Conservation (phyloP, 2,329 filamentous ascomycete genomes). For the Laburnicola sp. region DNA sequence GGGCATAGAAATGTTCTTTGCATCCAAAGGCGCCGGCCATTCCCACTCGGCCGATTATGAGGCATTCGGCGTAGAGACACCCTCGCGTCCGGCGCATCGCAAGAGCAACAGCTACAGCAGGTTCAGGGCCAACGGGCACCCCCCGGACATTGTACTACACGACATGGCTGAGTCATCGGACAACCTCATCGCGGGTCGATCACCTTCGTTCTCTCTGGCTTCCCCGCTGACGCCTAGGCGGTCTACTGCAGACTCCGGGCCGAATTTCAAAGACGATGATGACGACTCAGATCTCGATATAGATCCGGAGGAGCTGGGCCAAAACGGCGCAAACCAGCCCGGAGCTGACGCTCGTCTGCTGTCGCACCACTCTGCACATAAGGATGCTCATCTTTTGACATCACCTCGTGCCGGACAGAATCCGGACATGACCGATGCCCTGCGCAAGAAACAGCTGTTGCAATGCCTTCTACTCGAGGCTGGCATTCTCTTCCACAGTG, state of each 20-base stretch:
- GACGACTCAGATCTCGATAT: slow-evolving; percentile 42
- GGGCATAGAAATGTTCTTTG: slow-evolving; percentile 85
- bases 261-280: slow-evolving; percentile 19
- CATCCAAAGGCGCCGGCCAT: slow-evolving; percentile 66
- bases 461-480: slow-evolving; percentile 77
- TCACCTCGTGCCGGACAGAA: slow-evolving; percentile 20
- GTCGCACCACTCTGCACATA: slow-evolving; percentile 25
- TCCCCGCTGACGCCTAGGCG: slow-evolving; percentile 27
- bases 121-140: slow-evolving; percentile 29
- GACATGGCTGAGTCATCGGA: slow-evolving; percentile 36
- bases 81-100: slow-evolving; percentile 29
- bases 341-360: slow-evolving; percentile 41
- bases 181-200: slow-evolving; percentile 38
- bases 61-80: slow-evolving; percentile 35
- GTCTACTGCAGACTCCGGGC: slow-evolving; percentile 10
- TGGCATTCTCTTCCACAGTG: slow-evolving; percentile 76
- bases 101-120: slow-evolving; percentile 39
- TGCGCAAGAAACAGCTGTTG: slow-evolving; percentile 65
- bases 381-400: slow-evolving; percentile 16
- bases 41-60: slow-evolving; percentile 60
- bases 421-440: slow-evolving; percentile 45
- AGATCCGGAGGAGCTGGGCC: slow-evolving; percentile 41
- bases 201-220: slow-evolving; percentile 32
- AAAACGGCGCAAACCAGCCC: slow-evolving; percentile 25
- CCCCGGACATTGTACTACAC: slow-evolving; percentile 38